Evolutionary conservation across 177 flowering plant species (phyloP).

Genomic region (Tripterygium wilfordii): DNA sequence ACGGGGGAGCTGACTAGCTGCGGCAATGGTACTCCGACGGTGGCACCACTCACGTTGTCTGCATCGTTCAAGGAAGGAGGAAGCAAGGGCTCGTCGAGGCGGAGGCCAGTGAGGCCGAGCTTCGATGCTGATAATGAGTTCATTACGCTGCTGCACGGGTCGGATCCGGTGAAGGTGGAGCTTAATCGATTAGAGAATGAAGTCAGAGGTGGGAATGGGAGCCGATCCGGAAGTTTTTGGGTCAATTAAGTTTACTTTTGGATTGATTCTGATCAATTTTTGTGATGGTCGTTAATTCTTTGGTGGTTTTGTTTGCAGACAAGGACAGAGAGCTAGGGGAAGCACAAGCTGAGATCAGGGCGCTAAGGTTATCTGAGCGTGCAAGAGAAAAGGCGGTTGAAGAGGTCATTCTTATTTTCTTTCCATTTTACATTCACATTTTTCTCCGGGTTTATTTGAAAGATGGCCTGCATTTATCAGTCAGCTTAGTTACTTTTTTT

Average conservation of each 20-base stretch:
- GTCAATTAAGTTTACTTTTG: conserved; percentile 2
- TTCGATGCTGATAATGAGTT: conserved; percentile 75
- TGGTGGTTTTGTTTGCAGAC: conserved; percentile 44
- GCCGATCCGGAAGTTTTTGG: conserved; percentile 29
- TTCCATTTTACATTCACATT: not conserved
- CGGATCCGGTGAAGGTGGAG: conserved; percentile 94
- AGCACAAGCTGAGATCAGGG: conserved; percentile 87
- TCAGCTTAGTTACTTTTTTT: no score
- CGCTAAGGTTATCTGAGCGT: conserved; percentile 67
- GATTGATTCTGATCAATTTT: not conserved
- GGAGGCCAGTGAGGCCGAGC: conserved; percentile 55
- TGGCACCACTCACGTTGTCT: conserved; percentile 34
- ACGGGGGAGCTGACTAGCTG: conserved; percentile 5
- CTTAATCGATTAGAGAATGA: conserved; percentile 88
- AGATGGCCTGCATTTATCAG: no score
- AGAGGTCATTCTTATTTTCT: conserved; percentile 43
- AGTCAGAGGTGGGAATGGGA: conserved; percentile 66
- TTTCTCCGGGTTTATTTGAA: no score
- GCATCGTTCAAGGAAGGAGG: conserved; percentile 59
- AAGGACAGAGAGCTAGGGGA: conserved; percentile 82
- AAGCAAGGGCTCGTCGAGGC: conserved; percentile 31
- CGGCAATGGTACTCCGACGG: conserved; percentile 11
- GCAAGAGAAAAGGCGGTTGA: conserved; percentile 80
- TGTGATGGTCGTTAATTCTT: conserved; percentile 6
- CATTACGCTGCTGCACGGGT: conserved; percentile 74